phyloP scores from a whole-genome alignment of 345 rosid genomes.

The Zanthoxylum bungeanum region DNA sequence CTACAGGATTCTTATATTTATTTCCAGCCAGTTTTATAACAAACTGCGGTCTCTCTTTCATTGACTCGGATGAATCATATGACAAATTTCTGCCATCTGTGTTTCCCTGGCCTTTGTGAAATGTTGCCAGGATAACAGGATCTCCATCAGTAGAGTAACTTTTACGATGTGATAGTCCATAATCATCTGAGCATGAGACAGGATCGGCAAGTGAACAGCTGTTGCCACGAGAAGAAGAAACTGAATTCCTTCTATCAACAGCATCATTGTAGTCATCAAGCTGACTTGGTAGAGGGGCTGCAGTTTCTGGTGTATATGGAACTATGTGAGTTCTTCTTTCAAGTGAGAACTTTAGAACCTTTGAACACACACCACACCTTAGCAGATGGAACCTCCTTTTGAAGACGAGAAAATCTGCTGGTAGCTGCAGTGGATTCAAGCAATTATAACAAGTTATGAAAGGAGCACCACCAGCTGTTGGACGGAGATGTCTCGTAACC shows the following conservation, averaged over 20 bases:
- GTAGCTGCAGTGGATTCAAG: constrained; percentile 54
- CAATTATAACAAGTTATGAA: constrained; percentile 59
- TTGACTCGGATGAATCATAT: constrained; percentile 14
- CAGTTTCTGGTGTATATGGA: constrained; percentile 29
- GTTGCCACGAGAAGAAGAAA: constrained; percentile 18
- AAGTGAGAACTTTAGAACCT: constrained; percentile 66
- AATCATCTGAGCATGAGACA: constrained; percentile 36
- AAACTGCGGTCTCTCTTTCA: constrained; percentile 27
- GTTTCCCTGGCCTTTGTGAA: constrained; percentile 7
- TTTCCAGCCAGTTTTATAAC: constrained; percentile 20
- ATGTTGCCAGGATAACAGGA: constrained; percentile 23
- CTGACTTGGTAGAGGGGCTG: constrained; percentile 35
- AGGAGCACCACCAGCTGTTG: constrained; percentile 87
- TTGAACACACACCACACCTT: constrained; percentile 69
- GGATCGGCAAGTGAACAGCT: constrained; percentile 23
- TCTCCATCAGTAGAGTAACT: constrained; percentile 31
- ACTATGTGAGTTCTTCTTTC: constrained; percentile 50
- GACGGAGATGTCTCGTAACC: constrained; percentile 62
- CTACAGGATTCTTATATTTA: constrained; percentile 25
- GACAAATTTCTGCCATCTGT: constrained; percentile 16
- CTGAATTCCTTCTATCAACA: constrained; percentile 11
- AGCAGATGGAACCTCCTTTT: constrained; percentile 60
- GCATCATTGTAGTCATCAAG: constrained; percentile 23
- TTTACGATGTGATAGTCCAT: constrained; percentile 23
- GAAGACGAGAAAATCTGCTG: constrained; percentile 75